Base-by-base conservation (phyloP, 1,284 basidiomycete species). In the Mrakiaceae sp. region DNA sequence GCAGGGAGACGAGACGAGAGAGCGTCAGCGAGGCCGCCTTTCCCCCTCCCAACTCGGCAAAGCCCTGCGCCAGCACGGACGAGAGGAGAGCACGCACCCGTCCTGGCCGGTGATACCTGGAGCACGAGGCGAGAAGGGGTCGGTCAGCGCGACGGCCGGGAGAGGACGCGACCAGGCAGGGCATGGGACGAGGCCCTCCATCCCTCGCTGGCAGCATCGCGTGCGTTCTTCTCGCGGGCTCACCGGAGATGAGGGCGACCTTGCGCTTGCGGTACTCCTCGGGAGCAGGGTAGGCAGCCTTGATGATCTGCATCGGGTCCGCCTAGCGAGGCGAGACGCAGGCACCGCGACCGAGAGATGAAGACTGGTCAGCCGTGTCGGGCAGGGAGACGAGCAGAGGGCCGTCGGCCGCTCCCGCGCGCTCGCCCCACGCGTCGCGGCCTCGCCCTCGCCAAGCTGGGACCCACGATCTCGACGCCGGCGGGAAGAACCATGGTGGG, bases 51-150 rank as follows among this genome's bases (percentile, higher is more conserved):
- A 39, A 2, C 39, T 40, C 53, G 44, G 42, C 7, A 14, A 27
- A 3, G 12, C 47, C 46, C 5, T 47, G 43, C 46, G 10, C 39
- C 14, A 54, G 2, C 50, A 27, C 2, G 27, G 4, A 46, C 12
- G n/a, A 52, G 12, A 51, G 59, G 43, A 3, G 39, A 43, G 16
- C 11, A 75, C 85, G 75, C 72, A 90, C 85, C 90, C 90, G 77
- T 93, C 90, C 77, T 93, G 90, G 16, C 90, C 90, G 70, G 90
- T 92, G 74, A 94, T 88, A 75, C 90, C 90, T 90, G 71, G 48
- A 27, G 55, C 42, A 44, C 51, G 62, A 46, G 27, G 27, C 27
- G 11, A n/a, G 62, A 4, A 9, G 2, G 16, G 49, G 40, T 7
- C 14, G 9, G 12, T 42, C 50, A 51, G 16, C 5, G 43, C 16